phyloP scores from a whole-genome alignment of 2,329 filamentous ascomycete species.

The Coniochaeta prunicola region DNA sequence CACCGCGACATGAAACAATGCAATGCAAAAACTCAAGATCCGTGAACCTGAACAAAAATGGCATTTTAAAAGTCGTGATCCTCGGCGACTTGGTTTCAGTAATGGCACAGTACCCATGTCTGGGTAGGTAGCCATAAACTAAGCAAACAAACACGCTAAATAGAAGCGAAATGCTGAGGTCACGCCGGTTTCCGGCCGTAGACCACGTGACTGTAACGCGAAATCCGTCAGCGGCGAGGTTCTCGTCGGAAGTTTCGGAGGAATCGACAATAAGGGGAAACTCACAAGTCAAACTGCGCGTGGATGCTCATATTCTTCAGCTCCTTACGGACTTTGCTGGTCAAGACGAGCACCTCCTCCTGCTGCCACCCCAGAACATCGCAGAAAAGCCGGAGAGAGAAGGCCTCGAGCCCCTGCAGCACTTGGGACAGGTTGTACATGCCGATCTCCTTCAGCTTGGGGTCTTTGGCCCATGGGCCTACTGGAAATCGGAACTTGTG shows the following conservation, averaged over 20 bases:
- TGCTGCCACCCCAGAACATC: conserved; percentile 17
- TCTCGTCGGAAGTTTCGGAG: background rate
- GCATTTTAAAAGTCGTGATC: too few relatives aligned
- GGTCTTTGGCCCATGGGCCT: conserved; percentile 22
- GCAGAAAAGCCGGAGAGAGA: conserved; percentile 19
- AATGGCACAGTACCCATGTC: too few relatives aligned
- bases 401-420: conserved; percentile 15
- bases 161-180: background rate
- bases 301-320: conserved; percentile 17
- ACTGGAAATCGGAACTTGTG: conserved; percentile 12
- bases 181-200: background rate
- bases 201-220: background rate
- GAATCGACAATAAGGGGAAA: conserved; percentile 1
- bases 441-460: conserved; percentile 16
- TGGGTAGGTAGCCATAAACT: background rate
- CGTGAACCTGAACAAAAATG: too few relatives aligned
- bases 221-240: background rate
- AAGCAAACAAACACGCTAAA: background rate
- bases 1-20: too few relatives aligned
- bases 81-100: too few relatives aligned
- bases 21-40: too few relatives aligned
- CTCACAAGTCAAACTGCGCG: conserved; percentile 13
- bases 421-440: conserved; percentile 13
- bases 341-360: conserved; percentile 15
- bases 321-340: conserved; percentile 17